Evolutionary conservation across 176 grass and related monocot species (phyloP).

Genomic region (Carex scoparia): DNA sequence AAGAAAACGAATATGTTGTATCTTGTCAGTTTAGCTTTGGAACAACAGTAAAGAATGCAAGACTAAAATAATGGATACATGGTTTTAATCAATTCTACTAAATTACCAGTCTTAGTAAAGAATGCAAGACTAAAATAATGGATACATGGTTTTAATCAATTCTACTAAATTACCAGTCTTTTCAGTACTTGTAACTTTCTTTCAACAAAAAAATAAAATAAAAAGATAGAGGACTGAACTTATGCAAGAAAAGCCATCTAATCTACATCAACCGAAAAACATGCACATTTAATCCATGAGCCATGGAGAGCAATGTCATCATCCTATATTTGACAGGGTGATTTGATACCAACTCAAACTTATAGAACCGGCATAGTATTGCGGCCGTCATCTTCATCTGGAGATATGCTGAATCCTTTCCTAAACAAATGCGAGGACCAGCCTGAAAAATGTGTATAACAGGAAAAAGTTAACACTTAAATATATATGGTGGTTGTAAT

Average conservation of each 20-base stretch:
- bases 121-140: too few species aligned
- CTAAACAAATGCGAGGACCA: constrained; percentile 83
- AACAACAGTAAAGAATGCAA: neutral
- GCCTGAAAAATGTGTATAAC: constrained; percentile 30
- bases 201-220: neutral
- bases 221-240: neutral
- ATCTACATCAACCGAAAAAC: constrained; percentile 41
- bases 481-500: neutral
- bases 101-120: neutral
- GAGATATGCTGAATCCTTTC: constrained; percentile 90
- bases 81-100: neutral
- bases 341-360: constrained; percentile 52
- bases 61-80: neutral
- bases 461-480: neutral
- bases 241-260: neutral
- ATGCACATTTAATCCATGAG: constrained; percentile 74
- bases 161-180: neutral
- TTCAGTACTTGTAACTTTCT: neutral
- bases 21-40: neutral
- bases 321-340: constrained; percentile 82
- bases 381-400: constrained; percentile 97
- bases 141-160: neutral
- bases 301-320: constrained; percentile 97
- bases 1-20: neutral
- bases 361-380: constrained; percentile 77